Base-by-base conservation (phyloP, 805 yeast genomes). In the Schwanniomyces occidentalis region DNA sequence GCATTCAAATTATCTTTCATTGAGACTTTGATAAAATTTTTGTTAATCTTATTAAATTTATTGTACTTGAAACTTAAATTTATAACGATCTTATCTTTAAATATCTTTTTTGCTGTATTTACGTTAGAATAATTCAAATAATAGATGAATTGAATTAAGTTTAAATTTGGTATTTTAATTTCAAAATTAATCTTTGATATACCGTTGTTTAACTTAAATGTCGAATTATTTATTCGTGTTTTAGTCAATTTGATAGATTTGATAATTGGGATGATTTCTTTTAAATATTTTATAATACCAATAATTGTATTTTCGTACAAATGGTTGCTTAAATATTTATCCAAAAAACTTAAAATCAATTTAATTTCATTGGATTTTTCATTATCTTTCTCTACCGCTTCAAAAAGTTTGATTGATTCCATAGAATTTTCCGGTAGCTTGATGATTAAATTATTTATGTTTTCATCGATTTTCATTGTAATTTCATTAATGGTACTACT, bases 1-100 rank as follows among this genome's bases (percentile, higher is more conserved):
- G 59, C 43, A 37, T 56, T 62, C 37, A 66, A 53, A 43, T 65
- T 66, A 22, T 66, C 68, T 28, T 56, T 57, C 52, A 66, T 47
- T 10, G 65, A 59, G 5, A 66, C 46, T 41, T 58, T 51, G 32
- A 46, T 30, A 34, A 55, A 30, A 42, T 56, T 38, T 41, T 49
- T 36, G 28, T 42, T 37, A 8, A 29, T 35, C 15, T 40, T 44
- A 28, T 56, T 56, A 33, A 68, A 67, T 38, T 53, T 60, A 44
- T 65, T 63, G 18, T 38, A 40, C 42, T 45, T 55, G 44, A 61
- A 57, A 8, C 48, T 45, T 23, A 62, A 34, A 16, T 47, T 46
- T n/a, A 65, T 42, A 4, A 45, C 40, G 12, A 68, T 56, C 29
- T 55, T 58, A 33, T 66, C 71, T 31, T 56, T 64, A 24, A 51